Evolutionary conservation across 805 yeast genomes (phyloP), one percentile per base, ranked within the genome.

Genomic region (Candida anglica): DNA sequence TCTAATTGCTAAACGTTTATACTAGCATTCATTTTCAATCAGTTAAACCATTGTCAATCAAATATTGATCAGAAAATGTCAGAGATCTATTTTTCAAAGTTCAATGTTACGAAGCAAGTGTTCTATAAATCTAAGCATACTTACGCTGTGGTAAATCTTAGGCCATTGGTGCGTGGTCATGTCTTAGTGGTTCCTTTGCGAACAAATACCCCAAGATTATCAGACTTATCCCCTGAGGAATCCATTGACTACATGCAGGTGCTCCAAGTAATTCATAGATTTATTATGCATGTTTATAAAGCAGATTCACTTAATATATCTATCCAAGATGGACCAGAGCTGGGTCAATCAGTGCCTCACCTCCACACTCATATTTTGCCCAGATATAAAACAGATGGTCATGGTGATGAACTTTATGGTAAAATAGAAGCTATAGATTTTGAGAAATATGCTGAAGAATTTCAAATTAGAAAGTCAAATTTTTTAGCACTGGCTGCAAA

Each of bases 261-360:
- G 0, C 63, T 93, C 7, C 96, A 86, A 44, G 50, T 73, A 30
- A 71, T 93, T 0, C 80, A 87, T 40, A 60, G 63, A 34, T 82
- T 88, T 42, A 79, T 93, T 11, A 79, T 73, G 42, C 50, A 68
- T 37, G 63, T 71, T 9, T 93, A 80, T 55, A 70, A 79, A 22
- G 95, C 96, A 2, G 94, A 89, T 46, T 69, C 95, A 1, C 52
- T 88, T 39, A 94, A 94, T 52, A 72, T 93, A 25, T 91, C 97
- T 8, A 86, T 94, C 39, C 99, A 93, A 56, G 99, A 93, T 54
- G 98, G 98, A 0, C 85, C 88, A 0, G 87, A 87, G 32, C 91
- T 97, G 1, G 98, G 98, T 3, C 98, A 93, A 54, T 77, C 89
- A n/a, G 81, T 93, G 2, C 95, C 97, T 4, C 98, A 93, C 58